A percentile compares a stretch with the other conserved stretches of the same genome.
Evolutionary conservation across 108 stramenopile genomes (phyloP).

Genomic region (Chaetoceros tenuissimus): DNA sequence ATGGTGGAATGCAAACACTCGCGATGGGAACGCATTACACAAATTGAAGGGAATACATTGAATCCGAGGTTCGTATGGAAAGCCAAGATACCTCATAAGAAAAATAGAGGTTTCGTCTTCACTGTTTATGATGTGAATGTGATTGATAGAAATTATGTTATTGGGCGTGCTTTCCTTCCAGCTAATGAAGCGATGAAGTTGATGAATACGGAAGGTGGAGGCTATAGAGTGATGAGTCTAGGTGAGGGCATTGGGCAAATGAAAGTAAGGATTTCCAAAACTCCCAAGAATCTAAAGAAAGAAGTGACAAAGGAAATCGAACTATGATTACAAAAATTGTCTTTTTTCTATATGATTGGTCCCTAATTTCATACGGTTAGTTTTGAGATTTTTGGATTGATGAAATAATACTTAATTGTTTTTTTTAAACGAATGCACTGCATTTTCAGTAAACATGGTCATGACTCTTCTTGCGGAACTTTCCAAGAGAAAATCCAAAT

Average conservation of each 20-base stretch:
- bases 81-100: neutral
- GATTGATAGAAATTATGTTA: neutral
- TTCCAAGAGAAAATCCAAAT: too few species aligned
- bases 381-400: too few species aligned
- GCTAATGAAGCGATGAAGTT: neutral
- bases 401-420: too few species aligned
- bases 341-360: too few species aligned
- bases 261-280: neutral
- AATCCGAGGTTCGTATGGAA: neutral
- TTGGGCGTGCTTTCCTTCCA: neutral
- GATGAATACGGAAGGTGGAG: too few species aligned
- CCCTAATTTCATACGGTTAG: too few species aligned
- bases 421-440: too few species aligned
- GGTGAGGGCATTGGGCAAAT: neutral
- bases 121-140: conserved; percentile 1
- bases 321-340: too few species aligned
- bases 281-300: neutral
- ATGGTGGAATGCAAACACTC: neutral
- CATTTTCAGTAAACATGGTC: too few species aligned
- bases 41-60: conserved; percentile 1
- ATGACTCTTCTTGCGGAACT: too few species aligned
- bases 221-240: too few species aligned
- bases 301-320: too few species aligned
- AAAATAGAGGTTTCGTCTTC: neutral
- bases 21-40: neutral